Evolutionary conservation across 768 basidiomycete genomes (phyloP), one percentile per base, ranked within the genome.

Genomic region (Cystobasidium tubakii): DNA sequence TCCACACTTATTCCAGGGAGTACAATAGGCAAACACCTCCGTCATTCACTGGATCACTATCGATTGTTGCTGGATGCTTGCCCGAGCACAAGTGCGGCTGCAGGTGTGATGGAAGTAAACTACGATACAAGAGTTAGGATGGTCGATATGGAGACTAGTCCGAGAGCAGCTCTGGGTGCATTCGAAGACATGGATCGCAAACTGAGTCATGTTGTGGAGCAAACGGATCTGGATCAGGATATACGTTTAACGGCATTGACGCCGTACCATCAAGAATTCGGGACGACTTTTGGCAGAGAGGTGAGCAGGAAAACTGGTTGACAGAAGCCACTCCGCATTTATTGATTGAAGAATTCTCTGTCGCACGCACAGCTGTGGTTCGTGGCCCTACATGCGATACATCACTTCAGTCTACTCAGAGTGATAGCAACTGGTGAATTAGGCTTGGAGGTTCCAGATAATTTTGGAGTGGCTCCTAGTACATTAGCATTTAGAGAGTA

Each of bases 381-480:
- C 62, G 70, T 64, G 12, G 54, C 70, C 2, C 66, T 62, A 10
- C 70, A 72, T 31, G 70, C 70, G 66, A 72, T 72, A 36, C 70
- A 72, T 44, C 70, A 72, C 70, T 72, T 46, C 54, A 62, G 57
- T 64, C 60, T 72, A 13, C 36, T 64, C 23, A 10, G 60, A 34
- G 75, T 76, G 15, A 74, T 79, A 33, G 74, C 70, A 1, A 55
- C 73, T 2, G 73, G 72, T 54, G 78, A 79, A 42, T 62, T 76
- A 0, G 64, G 66, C 19, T 36, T 79, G 23, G 17, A 17, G 4
- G 66, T 76, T 10, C 50, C 73, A 10, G 43, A 70, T 13, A 73
- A 77, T 31, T 79, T 79, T 29, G 78, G 78, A 44, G 78, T 79
- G 39, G 78, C 78, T 0, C 78, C 78, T 6, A 57, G 74, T 12